These are phyloP conservation scores for Aegilops speltoides DNA, from an alignment of 176 grass and related monocot species.

Conservation along the genomic window DNA sequence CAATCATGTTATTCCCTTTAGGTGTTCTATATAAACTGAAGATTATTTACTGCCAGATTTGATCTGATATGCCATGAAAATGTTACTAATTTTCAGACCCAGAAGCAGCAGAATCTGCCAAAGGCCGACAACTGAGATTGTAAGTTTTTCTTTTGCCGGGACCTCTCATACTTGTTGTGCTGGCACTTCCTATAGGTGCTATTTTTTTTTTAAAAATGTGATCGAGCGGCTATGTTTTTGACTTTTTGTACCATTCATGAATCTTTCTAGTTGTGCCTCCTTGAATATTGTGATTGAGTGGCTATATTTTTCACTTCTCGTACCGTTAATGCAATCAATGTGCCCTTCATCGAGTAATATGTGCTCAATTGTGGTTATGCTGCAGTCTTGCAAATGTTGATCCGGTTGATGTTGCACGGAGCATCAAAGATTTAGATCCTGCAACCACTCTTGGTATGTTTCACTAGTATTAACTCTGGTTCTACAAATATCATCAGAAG, in stretches of 20 bases:
- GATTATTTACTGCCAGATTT: neutral
- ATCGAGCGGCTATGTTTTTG: neutral
- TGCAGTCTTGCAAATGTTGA: slow-evolving; percentile 98
- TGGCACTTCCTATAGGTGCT: neutral
- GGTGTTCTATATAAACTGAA: neutral
- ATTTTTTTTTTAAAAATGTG: too few relatives aligned
- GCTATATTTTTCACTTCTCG: neutral
- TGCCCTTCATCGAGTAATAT: slow-evolving; percentile 24
- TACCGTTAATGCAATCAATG: neutral
- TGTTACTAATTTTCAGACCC: slow-evolving; percentile 53
- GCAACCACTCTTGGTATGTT: slow-evolving; percentile 82
- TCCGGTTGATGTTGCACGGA: slow-evolving; percentile 93
- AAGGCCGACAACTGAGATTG: slow-evolving; percentile 92
- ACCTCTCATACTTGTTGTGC: neutral
- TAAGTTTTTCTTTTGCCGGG: slow-evolving; percentile 34
- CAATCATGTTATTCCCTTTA: neutral
- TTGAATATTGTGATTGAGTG: neutral
- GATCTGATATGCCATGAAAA: slow-evolving; percentile 10
- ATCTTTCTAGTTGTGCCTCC: neutral
- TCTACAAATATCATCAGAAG: slow-evolving; percentile 16
- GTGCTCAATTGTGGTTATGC: slow-evolving; percentile 24
- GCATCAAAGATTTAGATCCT: slow-evolving; percentile 90
- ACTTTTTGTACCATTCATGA: neutral
- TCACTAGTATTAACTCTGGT: neutral
- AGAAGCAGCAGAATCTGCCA: slow-evolving; percentile 78